phyloP scores from a whole-genome alignment of 2,329 filamentous ascomycete species.

The Orbilia quercus region DNA sequence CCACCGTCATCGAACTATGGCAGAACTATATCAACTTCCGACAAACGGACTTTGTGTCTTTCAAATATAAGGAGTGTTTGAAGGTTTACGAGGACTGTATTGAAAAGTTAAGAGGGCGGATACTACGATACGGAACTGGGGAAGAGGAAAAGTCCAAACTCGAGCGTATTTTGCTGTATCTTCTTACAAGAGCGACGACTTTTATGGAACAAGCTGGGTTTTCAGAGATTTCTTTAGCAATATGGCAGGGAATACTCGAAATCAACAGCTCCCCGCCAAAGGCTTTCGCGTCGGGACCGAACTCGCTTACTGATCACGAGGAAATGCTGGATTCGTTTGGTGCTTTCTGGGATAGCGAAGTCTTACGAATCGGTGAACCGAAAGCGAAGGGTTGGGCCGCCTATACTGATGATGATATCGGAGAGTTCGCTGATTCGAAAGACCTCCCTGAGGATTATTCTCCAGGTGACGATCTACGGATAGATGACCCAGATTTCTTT shows the following conservation, averaged over 20 bases:
- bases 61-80: constrained; percentile 75
- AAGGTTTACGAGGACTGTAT: constrained; percentile 72
- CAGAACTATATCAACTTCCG: constrained; percentile 65
- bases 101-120: constrained; percentile 62
- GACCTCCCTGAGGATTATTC: constrained; percentile 44
- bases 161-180: constrained; percentile 67
- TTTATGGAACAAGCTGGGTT: constrained; percentile 83
- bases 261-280: constrained; percentile 72
- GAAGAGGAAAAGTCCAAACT: constrained; percentile 52
- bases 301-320: constrained; percentile 57
- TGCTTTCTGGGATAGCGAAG: constrained; percentile 89
- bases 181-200: constrained; percentile 78
- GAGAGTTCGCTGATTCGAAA: constrained; percentile 54
- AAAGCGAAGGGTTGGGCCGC: constrained; percentile 76
- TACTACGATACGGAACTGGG: constrained; percentile 40
- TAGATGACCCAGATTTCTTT: constrained; percentile 58
- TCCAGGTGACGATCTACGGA: constrained; percentile 11
- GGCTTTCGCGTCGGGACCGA: constrained; percentile 54
- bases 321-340: constrained; percentile 67
- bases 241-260: constrained; percentile 87
- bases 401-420: constrained; percentile 62
- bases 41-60: constrained; percentile 74
- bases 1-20: constrained; percentile 75
- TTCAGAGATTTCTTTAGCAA: constrained; percentile 77
- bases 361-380: constrained; percentile 79